Evolutionary conservation across 768 basidiomycete species (phyloP).

Genomic region (Tricholoma terreum): DNA sequence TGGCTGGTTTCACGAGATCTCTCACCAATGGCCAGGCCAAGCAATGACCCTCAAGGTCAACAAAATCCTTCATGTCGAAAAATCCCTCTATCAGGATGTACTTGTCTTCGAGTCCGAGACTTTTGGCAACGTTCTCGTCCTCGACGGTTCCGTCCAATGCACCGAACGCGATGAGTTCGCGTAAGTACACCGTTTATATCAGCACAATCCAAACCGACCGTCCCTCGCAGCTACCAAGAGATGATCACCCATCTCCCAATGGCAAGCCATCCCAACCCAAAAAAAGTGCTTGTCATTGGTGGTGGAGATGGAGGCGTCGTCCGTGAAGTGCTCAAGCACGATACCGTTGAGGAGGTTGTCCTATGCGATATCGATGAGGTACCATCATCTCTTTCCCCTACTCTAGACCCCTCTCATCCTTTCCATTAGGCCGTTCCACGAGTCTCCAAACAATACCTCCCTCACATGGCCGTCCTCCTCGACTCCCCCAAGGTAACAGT

Average conservation of each 20-base stretch:
- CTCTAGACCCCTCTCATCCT: background rate
- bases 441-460: slow-evolving; percentile 90
- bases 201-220: background rate
- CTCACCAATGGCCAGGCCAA: slow-evolving; percentile 95
- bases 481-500: slow-evolving; percentile 79
- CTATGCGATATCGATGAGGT: slow-evolving; percentile 98
- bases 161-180: slow-evolving; percentile 99
- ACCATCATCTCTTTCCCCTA: slow-evolving; percentile 1
- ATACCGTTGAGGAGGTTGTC: slow-evolving; percentile 85
- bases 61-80: slow-evolving; percentile 91
- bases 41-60: slow-evolving; percentile 97
- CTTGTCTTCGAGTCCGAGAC: slow-evolving; percentile 96
- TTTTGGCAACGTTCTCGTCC: slow-evolving; percentile 93
- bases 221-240: slow-evolving; percentile 84
- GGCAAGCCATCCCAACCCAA: slow-evolving; percentile 93
- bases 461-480: slow-evolving; percentile 88
- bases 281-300: slow-evolving; percentile 94
- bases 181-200: slow-evolving; percentile 44
- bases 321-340: slow-evolving; percentile 94
- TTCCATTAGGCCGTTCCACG: slow-evolving; percentile 78
- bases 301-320: slow-evolving; percentile 99
- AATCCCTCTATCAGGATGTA: slow-evolving; percentile 93
- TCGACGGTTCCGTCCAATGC: slow-evolving; percentile 95
- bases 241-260: slow-evolving; percentile 99
- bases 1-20: slow-evolving; percentile 96